Conservation (phyloP, 1,139 yeast species). For the Pichiaceae sp. region DNA sequence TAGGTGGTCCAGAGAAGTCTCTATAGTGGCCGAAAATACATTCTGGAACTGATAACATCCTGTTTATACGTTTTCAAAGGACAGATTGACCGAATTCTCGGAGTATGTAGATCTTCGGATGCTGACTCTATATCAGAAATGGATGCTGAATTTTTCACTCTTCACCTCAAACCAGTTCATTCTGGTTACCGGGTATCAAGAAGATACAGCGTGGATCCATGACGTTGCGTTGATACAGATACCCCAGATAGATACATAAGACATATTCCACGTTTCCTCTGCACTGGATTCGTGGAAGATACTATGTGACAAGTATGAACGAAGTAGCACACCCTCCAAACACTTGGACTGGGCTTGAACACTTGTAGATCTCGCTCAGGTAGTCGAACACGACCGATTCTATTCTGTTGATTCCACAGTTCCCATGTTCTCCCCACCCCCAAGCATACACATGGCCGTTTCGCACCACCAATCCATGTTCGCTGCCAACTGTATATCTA, state of each 20-base stretch:
- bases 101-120: too few relatives aligned
- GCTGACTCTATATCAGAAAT: too few relatives aligned
- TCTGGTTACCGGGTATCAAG: slow-evolving; percentile 2
- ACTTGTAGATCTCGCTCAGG: slow-evolving; percentile 31
- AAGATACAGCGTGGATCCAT: background rate
- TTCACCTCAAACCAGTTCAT: slow-evolving; percentile 5
- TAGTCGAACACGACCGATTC: slow-evolving; percentile 30
- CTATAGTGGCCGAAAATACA: too few relatives aligned
- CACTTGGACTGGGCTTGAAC: slow-evolving; percentile 23
- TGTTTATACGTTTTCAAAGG: too few relatives aligned
- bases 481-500: slow-evolving; percentile 60
- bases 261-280: slow-evolving; percentile 65
- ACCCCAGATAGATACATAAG: slow-evolving; percentile 62
- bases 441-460: slow-evolving; percentile 47
- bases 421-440: slow-evolving; percentile 99
- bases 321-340: slow-evolving; percentile 42
- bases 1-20: too few relatives aligned
- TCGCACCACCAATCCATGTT: slow-evolving; percentile 55
- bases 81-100: too few relatives aligned
- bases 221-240: slow-evolving; percentile 39
- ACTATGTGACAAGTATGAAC: slow-evolving; percentile 50
- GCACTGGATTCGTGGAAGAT: slow-evolving; percentile 68
- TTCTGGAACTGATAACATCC: too few relatives aligned
- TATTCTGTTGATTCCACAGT: slow-evolving; percentile 53
- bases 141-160: background rate